Conservation (phyloP, 2,329 filamentous ascomycete species). For the Colletotrichum sp. region DNA sequence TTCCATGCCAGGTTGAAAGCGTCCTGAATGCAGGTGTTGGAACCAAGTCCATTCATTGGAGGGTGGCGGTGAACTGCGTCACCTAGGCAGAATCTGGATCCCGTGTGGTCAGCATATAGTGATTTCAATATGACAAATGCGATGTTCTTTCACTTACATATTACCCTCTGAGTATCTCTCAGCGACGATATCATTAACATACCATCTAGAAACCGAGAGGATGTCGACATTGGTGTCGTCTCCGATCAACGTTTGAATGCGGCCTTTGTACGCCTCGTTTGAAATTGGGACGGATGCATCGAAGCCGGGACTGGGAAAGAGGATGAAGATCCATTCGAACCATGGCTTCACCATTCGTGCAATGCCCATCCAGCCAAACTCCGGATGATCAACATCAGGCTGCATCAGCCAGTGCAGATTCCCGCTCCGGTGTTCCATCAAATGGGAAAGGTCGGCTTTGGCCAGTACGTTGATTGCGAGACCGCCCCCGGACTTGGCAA, state of each 20-base stretch:
- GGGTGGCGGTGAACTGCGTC: constrained; percentile 46
- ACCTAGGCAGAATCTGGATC: neutral
- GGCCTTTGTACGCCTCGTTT: neutral
- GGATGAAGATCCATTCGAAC: neutral
- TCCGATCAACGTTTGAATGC: neutral
- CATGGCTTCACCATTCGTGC: neutral
- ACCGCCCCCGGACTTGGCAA: constrained; percentile 35
- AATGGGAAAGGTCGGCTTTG: neutral
- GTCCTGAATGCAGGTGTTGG: constrained; percentile 57
- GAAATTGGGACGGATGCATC: constrained; percentile 37
- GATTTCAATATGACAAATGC: neutral
- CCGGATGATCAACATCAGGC: neutral
- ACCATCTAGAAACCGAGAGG: neutral
- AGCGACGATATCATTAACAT: neutral
- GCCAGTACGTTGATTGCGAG: constrained; percentile 30
- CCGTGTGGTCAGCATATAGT: neutral
- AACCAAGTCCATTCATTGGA: constrained; percentile 53
- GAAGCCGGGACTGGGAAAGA: neutral
- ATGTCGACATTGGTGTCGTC: neutral
- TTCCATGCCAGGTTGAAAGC: constrained; percentile 55
- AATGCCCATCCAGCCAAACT: neutral
- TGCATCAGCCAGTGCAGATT: neutral
- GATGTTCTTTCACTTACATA: neutral
- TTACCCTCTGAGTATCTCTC: neutral
- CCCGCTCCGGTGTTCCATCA: neutral